Evolutionary conservation across 2,329 filamentous ascomycete genomes (phyloP), one percentile per base, ranked within the genome.

Genomic region (Paecilomyces formosus): DNA sequence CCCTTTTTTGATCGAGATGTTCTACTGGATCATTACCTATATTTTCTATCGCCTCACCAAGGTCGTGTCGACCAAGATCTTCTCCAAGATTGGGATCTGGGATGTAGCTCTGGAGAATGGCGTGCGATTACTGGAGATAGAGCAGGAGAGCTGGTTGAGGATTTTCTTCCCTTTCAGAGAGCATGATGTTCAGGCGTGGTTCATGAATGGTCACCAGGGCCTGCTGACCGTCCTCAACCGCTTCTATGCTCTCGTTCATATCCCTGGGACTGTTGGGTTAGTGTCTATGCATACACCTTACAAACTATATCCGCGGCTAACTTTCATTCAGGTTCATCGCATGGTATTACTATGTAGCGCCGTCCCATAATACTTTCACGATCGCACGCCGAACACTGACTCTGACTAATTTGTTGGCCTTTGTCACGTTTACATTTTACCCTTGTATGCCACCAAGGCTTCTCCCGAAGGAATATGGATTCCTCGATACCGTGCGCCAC

Each of bases 1-100:
- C 63, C 86, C 87, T 3, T 89, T 89, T 67, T 71, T 89, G 57
- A 80, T 89, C 54, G 86, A 89, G 71, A 88, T 89, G 85, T 88
- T 88, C 70, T 89, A 89, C 74, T 89, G 86, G 86, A 78, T 81
- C 51, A 78, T 88, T 64, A 88, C 85, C 66, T 82, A 86, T 62
- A 76, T 81, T 53, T 85, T 87, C 68, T 88, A 88, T 73, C 78
- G 81, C 39, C 75, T 85, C 70, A 86, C 84, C 7, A 80, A 82
- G 15, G 74, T 79, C 15, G 69, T 80, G 6, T 80, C 82, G 1
- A 77, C 81, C 58, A 70, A 71, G 54, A 73, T 82, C 57, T 84
- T 83, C 58, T 80, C 81, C 35, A 78, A 79, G 52, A 76, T 78
- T 39, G 71, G 71, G 15, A 74, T 81, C 18, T 79, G 79, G 67